Evolutionary conservation across 495 filamentous ascomycete species (phyloP).

Genomic region (Penicilliopsis zonata): DNA sequence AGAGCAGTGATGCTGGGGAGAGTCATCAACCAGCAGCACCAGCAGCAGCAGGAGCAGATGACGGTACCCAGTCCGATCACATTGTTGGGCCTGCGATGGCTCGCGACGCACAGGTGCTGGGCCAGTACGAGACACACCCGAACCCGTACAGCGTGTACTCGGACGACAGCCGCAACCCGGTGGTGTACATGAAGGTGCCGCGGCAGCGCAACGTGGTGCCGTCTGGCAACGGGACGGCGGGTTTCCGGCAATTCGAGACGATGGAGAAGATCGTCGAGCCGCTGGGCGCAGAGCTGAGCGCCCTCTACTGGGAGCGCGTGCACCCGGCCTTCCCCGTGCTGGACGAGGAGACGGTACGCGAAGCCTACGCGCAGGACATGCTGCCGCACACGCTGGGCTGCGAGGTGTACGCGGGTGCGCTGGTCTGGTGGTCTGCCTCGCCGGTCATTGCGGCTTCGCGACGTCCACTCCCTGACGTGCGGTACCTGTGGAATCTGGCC

Average conservation of each 20-base stretch:
- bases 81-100: constrained; percentile 19
- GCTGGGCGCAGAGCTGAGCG: constrained; percentile 8
- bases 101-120: no score
- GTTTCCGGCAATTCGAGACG: constrained; percentile 13
- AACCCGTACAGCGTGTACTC: no score
- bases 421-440: constrained; percentile 14
- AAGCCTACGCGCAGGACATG: constrained; percentile 10
- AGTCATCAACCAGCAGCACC: neutral
- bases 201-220: no score
- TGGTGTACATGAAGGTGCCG: no score
- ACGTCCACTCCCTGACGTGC: constrained; percentile 12
- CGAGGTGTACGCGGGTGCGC: constrained; percentile 18
- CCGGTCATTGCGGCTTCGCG: constrained; percentile 4
- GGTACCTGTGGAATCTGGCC: constrained; percentile 21
- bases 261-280: constrained; percentile 16
- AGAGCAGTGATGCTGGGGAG: no score
- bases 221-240: constrained; percentile 5
- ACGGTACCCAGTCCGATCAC: constrained; percentile 3
- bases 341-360: constrained; percentile 15
- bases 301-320: constrained; percentile 17
- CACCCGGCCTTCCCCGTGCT: constrained; percentile 26
- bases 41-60: neutral
- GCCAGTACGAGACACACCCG: no score
- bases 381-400: constrained; percentile 19
- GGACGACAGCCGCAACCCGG: no score